These are phyloP conservation scores for Lachancea cidri DNA, from an alignment of 805 yeast genomes.

Conservation along the genomic window DNA sequence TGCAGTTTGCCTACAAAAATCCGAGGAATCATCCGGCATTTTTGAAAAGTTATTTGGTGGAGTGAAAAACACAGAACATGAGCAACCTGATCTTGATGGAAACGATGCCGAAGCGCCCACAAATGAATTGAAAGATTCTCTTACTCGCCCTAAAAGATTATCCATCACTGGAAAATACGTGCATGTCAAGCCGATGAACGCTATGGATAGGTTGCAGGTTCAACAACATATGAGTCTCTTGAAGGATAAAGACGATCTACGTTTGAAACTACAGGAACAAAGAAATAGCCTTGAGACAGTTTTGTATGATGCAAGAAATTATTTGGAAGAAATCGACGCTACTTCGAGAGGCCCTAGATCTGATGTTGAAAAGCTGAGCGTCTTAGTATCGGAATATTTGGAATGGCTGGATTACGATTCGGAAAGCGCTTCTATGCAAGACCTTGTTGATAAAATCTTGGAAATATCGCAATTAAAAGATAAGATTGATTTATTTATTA, in stretches of 20 bases:
- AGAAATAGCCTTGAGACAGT: conserved; percentile 67
- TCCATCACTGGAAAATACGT: conserved; percentile 11
- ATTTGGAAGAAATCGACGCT: conserved; percentile 46
- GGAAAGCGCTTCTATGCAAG: conserved; percentile 41
- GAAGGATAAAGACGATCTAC: conserved; percentile 50
- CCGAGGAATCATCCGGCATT: conserved; percentile 4
- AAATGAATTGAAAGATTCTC: conserved; percentile 9
- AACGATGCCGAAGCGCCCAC: conserved; percentile 11
- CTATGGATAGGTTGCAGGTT: conserved; percentile 42
- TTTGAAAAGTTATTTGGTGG: conserved; percentile 14
- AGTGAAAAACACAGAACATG: conserved; percentile 16
- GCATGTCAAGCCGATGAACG: conserved; percentile 39
- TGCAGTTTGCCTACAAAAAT: conserved; percentile 38
- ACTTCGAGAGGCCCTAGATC: conserved; percentile 37
- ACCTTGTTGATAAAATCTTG: conserved; percentile 33
- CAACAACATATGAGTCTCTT: conserved; percentile 46
- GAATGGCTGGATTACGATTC: conserved; percentile 81
- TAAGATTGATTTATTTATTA: conserved; percentile 36
- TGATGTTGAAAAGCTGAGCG: conserved; percentile 35
- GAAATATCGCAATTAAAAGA: conserved; percentile 24
- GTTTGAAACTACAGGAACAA: conserved; percentile 49
- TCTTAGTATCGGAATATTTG: conserved; percentile 43
- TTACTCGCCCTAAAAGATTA: conserved; percentile 12
- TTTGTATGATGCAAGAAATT: conserved; percentile 64
- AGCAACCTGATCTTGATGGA: conserved; percentile 9